Base-by-base conservation (phyloP, 768 basidiomycete species). In the Pulveroboletus sp. region DNA sequence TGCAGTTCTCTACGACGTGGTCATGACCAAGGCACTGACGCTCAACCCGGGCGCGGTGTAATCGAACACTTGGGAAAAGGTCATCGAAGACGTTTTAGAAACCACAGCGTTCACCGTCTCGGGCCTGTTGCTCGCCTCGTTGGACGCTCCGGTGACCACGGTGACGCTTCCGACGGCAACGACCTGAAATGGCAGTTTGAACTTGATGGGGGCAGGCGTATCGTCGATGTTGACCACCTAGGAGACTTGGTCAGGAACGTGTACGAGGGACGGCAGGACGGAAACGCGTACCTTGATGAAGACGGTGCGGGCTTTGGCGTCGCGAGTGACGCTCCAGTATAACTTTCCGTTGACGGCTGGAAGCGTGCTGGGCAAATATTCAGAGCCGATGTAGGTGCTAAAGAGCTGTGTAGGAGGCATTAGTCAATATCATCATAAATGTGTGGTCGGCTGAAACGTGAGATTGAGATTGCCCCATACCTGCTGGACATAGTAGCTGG, bases 401-500 rank as follows among this genome's bases (percentile, higher is more conserved):
- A 85, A 85, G 22, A 86, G 70, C 82, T 84, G 49, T 39, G 2
- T 11, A 9, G 10, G 22, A 9, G 8, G 16, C 11, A 14, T 49
- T 17, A 49, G 47, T n/a, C n/a, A n/a, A 44, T 45, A 19, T n/a
- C 22, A 40, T 9, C 17, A 6, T 6, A 6, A 2, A 19, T 6
- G 3, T 19, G 17, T 39, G n/a, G n/a, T 39, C 22, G 14, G 8
- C 16, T 12, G 14, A 26, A 26, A 11, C 3, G 6, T 4, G 16
- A 12, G 27, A 26, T 10, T 7, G 12, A 10, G 5, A 9, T 6
- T n/a, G 13, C 1, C 23, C 16, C 47, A 26, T 39, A 80, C 81
- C 72, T 81, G 75, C 56, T 85, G 82, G 2, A 75, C 74, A 49
- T 81, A 79, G 66, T 73, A 85, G 47, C 78, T 79, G 0, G 79